Conservation (phyloP, 177 flowering plant genomes). For the Vitis hybrid region DNA sequence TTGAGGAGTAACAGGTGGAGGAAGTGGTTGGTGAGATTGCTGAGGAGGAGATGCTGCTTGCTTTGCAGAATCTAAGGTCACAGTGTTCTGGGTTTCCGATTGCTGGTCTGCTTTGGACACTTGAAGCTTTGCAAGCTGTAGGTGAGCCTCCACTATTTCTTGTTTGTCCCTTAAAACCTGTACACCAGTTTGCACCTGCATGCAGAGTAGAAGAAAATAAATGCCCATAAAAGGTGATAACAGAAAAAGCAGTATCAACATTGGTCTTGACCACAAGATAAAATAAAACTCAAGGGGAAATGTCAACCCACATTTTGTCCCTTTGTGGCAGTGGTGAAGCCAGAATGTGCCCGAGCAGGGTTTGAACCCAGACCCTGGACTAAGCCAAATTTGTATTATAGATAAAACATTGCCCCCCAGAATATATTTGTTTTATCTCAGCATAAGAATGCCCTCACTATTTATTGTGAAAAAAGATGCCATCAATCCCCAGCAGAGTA, state of each 20-base stretch:
- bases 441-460: no score
- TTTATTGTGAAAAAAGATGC: no score
- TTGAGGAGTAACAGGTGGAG: slow-evolving; percentile 34
- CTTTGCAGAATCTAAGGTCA: slow-evolving; percentile 41
- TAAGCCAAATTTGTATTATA: no score
- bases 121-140: slow-evolving; percentile 64
- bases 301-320: no score
- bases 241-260: neutral
- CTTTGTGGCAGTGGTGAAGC: no score
- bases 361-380: no score
- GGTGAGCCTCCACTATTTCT: slow-evolving; percentile 65
- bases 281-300: neutral
- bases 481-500: no score
- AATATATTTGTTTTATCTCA: no score
- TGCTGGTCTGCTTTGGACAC: slow-evolving; percentile 46
- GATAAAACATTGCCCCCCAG: no score
- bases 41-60: slow-evolving; percentile 49
- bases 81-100: slow-evolving; percentile 37
- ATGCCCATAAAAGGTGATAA: neutral
- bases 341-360: no score
- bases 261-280: neutral
- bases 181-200: slow-evolving; percentile 79
- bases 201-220: slow-evolving; percentile 13
- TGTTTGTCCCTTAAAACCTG: slow-evolving; percentile 73
- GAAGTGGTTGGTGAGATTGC: slow-evolving; percentile 48